Evolutionary conservation across 352 stramenopile genomes (phyloP).

Genomic region (Phytophthora cryptogea): DNA sequence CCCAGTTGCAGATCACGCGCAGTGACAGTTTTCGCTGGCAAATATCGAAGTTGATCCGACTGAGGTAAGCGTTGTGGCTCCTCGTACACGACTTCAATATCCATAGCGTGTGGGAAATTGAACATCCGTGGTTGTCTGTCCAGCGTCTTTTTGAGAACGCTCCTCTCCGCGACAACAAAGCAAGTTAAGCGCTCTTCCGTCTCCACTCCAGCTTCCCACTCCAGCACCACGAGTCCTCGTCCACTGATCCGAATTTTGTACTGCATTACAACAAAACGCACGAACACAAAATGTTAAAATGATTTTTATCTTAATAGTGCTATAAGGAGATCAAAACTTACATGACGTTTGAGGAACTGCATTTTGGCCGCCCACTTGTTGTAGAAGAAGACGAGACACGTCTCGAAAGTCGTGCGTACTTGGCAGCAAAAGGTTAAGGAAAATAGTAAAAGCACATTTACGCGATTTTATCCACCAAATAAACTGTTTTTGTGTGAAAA

Average conservation of each 20-base stretch:
- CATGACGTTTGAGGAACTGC: conserved; percentile 63
- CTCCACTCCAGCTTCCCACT: conserved; percentile 67
- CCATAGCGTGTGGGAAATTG: conserved; percentile 38
- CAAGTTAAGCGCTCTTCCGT: conserved; percentile 65
- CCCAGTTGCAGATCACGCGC: conserved; percentile 40
- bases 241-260: conserved; percentile 66
- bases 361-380: conserved; percentile 71
- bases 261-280: conserved; percentile 28
- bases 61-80: conserved; percentile 53
- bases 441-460: conserved; percentile 3
- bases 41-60: conserved; percentile 67
- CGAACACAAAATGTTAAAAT: no score
- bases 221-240: conserved; percentile 49
- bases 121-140: conserved; percentile 40
- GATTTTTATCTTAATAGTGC: no score
- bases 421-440: conserved; percentile 33
- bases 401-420: conserved; percentile 50
- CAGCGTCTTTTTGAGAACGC: conserved; percentile 57
- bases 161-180: conserved; percentile 59
- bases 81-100: conserved; percentile 56
- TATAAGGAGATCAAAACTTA: no score
- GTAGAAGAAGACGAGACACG: conserved; percentile 73
- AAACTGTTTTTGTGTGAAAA: conserved; percentile 19
- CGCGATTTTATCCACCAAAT: not conserved
- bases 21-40: conserved; percentile 44